Conservation (phyloP, 225 moss, liverwort and hornwort genomes). For the Bryum argenteum region DNA sequence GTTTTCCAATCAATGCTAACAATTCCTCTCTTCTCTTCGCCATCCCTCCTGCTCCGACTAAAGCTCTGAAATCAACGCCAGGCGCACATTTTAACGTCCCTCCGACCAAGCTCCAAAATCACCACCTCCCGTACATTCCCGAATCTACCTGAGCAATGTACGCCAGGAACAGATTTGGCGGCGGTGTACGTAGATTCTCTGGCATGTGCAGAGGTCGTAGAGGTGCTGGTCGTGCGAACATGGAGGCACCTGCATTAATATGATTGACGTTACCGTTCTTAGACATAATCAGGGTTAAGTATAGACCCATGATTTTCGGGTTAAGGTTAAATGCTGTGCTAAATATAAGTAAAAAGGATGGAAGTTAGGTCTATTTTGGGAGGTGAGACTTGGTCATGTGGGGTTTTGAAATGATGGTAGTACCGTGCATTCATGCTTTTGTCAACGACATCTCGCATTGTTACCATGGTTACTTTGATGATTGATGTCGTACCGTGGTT, state of each 20-base stretch:
- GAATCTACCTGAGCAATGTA: not conserved
- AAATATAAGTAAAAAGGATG: not conserved
- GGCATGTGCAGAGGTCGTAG: not conserved
- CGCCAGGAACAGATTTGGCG: not conserved
- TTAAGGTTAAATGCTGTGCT: not conserved
- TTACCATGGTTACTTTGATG: not conserved
- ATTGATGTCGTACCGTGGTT: not conserved
- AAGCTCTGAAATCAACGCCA: not conserved
- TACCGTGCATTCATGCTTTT: not conserved
- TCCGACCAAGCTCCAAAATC: not conserved
- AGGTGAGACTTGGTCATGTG: conserved; percentile 16
- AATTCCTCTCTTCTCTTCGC: conserved; percentile 19
- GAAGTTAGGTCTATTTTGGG: not conserved
- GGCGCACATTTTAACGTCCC: not conserved
- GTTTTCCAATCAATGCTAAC: conserved; percentile 1
- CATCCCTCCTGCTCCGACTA: conserved; percentile 16
- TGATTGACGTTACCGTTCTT: conserved; percentile 21
- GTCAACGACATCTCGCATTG: conserved; percentile 20
- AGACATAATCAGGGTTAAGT: not conserved
- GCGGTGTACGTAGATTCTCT: too few species aligned
- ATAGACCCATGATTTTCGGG: conserved; percentile 37
- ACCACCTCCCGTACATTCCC: fast-evolving
- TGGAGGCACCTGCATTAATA: not conserved
- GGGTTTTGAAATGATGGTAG: not conserved
- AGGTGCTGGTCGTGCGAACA: not conserved